Percentiles rank a stretch among this genome's conserved stretches.
Evolutionary conservation across 202 grass and related monocot species (phyloP).

Genomic region (Setaria italica): DNA sequence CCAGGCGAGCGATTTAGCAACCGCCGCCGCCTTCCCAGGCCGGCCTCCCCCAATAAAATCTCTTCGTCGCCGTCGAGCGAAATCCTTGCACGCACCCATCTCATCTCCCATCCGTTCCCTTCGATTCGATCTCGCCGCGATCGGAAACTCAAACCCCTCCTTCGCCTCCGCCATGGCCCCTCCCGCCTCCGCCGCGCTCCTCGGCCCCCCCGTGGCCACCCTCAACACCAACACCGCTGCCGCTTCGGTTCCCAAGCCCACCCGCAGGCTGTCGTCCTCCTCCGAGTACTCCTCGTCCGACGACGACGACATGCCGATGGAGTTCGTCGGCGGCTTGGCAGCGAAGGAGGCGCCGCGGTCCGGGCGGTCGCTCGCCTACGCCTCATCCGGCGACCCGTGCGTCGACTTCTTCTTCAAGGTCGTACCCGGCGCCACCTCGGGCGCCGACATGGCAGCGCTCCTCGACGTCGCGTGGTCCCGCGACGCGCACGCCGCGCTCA

Average conservation of each 20-base stretch:
- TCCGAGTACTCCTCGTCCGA: neutral
- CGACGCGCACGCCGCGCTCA: slow-evolving; percentile 41
- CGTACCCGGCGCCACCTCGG: slow-evolving; percentile 51
- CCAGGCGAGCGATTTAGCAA: too few relatives aligned
- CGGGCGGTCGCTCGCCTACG: slow-evolving; percentile 25
- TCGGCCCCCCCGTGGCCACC: slow-evolving; percentile 46
- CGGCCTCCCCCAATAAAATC: neutral
- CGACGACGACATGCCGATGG: too few relatives aligned
- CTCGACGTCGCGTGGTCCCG: slow-evolving; percentile 50
- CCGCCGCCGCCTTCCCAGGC: too few relatives aligned
- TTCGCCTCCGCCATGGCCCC: neutral
- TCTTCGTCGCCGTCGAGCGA: neutral
- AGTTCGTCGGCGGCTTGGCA: too few relatives aligned
- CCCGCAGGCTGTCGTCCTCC: neutral
- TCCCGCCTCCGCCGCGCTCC: slow-evolving; percentile 2
- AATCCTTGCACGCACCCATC: neutral
- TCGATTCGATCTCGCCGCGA: too few relatives aligned
- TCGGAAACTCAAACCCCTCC: neutral
- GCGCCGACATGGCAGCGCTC: slow-evolving; percentile 6
- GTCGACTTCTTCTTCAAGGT: slow-evolving; percentile 71
- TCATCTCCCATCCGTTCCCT: neutral
- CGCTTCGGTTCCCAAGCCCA: neutral
- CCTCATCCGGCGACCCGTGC: slow-evolving; percentile 45
- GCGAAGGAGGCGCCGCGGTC: neutral
- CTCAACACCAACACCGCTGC: neutral